These are phyloP conservation scores for Arabis alpina DNA, from an alignment of 345 rosid species.

Conservation along the genomic window DNA sequence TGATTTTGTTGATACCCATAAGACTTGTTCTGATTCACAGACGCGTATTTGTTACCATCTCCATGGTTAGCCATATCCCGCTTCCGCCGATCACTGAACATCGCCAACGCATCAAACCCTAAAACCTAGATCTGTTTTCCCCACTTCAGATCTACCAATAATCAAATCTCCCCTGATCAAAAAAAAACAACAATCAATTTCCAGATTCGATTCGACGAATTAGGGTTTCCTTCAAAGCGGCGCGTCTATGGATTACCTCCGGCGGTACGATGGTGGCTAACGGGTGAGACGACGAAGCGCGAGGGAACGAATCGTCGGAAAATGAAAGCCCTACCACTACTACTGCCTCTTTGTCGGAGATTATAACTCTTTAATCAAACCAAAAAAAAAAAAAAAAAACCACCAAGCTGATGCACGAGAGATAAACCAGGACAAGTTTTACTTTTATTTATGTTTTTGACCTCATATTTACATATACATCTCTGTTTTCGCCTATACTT, in stretches of 20 bases:
- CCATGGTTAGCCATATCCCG: slow-evolving; percentile 92
- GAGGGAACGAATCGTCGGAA: slow-evolving; percentile 42
- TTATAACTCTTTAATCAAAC: not conserved
- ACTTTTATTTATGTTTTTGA: slow-evolving; percentile 13
- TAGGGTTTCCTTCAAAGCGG: slow-evolving; percentile 33
- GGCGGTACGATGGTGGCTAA: slow-evolving; percentile 38
- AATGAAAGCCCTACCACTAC: slow-evolving; percentile 46
- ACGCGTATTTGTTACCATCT: slow-evolving; percentile 72
- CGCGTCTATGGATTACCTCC: slow-evolving; percentile 34
- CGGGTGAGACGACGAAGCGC: slow-evolving; percentile 39
- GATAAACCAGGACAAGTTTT: slow-evolving; percentile 31
- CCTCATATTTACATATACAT: not conserved
- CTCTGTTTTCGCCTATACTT: not conserved
- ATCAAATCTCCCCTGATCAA: slow-evolving; percentile 42
- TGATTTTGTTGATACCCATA: slow-evolving; percentile 72
- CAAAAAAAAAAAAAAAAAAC: not conserved
- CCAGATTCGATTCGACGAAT: slow-evolving; percentile 31
- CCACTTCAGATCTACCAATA: slow-evolving; percentile 43
- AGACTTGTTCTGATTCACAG: slow-evolving; percentile 90
- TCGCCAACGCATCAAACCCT: slow-evolving; percentile 72
- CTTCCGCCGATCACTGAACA: slow-evolving; percentile 61
- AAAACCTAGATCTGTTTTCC: slow-evolving; percentile 39
- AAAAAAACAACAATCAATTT: slow-evolving; percentile 29
- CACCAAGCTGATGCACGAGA: slow-evolving; percentile 15
- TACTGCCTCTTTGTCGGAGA: slow-evolving; percentile 42